A percentile compares a stretch with the other conserved stretches of the same genome.
phyloP scores from a whole-genome alignment of 164 flowering plant genomes.

The Paratinospora sagittata region DNA sequence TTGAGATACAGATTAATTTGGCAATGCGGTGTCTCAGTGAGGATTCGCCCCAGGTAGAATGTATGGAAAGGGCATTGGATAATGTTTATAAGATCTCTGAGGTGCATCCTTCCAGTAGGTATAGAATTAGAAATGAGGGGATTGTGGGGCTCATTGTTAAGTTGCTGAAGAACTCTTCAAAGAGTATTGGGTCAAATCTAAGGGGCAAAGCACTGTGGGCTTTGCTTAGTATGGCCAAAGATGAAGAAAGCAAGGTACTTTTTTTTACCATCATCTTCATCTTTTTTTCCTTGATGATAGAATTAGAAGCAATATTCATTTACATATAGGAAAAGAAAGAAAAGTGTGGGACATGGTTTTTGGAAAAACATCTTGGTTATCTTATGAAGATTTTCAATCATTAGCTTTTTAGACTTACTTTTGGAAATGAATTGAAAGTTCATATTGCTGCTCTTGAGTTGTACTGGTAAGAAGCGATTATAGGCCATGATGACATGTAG shows the following conservation, averaged over 20 bases:
- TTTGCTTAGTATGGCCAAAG: constrained; percentile 50
- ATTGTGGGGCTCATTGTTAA: constrained; percentile 33
- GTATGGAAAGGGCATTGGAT: constrained; percentile 33
- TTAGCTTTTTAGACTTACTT: too few species aligned
- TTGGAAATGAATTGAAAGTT: too few species aligned
- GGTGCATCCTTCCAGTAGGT: constrained; percentile 42
- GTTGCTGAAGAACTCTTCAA: constrained; percentile 35
- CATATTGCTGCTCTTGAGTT: too few species aligned
- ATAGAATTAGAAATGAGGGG: constrained; percentile 42
- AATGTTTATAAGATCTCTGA: constrained; percentile 38
- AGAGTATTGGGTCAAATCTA: constrained; percentile 33
- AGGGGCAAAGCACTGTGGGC: constrained; percentile 45
- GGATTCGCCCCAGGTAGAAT: constrained; percentile 30
- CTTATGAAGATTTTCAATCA: too few species aligned
- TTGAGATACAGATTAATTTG: constrained; percentile 36
- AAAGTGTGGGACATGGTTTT: too few species aligned
- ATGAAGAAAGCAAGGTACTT: constrained; percentile 57
- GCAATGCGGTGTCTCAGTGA: constrained; percentile 30
- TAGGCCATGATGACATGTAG: too few species aligned
- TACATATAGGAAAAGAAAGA: too few species aligned
- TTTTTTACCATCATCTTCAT: background rate
- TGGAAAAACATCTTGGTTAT: too few species aligned
- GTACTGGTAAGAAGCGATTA: too few species aligned
- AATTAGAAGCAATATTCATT: background rate
- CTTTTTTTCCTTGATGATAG: background rate